phyloP scores from a whole-genome alignment of 2,329 filamentous ascomycete species.

The Monosporascus sp. region DNA sequence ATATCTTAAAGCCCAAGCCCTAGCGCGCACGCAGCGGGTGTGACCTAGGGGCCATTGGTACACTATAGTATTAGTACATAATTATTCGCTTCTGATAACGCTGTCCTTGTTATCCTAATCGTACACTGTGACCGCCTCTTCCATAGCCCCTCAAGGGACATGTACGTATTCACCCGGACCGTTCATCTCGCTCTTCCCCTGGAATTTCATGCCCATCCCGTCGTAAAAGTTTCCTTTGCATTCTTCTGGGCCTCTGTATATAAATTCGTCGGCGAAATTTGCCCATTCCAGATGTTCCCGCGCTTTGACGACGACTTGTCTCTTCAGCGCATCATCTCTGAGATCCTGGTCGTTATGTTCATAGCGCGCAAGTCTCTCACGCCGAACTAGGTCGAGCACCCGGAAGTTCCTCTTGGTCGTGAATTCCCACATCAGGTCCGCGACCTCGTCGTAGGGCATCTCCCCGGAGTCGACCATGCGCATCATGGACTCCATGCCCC shows the following conservation, averaged over 20 bases:
- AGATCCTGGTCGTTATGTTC: neutral
- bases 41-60: neutral
- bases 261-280: constrained; percentile 1
- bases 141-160: neutral
- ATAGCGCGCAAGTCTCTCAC: neutral
- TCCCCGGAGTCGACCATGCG: constrained; percentile 1
- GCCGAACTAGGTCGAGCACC: neutral
- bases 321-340: neutral
- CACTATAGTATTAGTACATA: neutral
- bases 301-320: neutral
- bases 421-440: neutral
- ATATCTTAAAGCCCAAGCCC: neutral
- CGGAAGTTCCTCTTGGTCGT: neutral
- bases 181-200: constrained; percentile 1
- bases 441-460: constrained; percentile 1
- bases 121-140: neutral
- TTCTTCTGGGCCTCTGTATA: neutral
- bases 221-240: constrained; percentile 2
- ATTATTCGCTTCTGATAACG: too few relatives aligned
- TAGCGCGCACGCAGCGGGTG: too few relatives aligned
- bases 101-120: too few relatives aligned
- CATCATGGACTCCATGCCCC: neutral
- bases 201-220: neutral
- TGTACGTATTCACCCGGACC: neutral
- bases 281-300: neutral